Evolutionary conservation across 257 asterid genomes (phyloP).

Genomic region (Ilex aquifolium): DNA sequence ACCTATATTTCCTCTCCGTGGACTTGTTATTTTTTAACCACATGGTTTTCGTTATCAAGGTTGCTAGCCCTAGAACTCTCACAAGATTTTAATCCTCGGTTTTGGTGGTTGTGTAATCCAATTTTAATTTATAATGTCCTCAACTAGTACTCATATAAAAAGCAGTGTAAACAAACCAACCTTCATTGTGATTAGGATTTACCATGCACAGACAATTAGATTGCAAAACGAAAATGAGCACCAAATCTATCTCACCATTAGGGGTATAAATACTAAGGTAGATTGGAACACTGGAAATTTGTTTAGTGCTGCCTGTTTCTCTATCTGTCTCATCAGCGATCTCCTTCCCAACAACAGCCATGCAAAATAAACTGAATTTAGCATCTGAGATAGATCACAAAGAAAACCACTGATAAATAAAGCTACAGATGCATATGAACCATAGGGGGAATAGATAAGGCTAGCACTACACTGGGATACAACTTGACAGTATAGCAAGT

Average conservation of each 20-base stretch:
- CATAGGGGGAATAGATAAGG: no score
- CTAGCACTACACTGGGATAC: no score
- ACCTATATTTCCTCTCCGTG: no score
- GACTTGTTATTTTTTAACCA: no score
- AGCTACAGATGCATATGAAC: not conserved
- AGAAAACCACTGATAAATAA: not conserved
- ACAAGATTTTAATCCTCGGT: no score
- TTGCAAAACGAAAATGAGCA: conserved; percentile 8
- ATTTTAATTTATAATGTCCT: no score
- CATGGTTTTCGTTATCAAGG: no score
- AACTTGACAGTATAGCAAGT: no score
- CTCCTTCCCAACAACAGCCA: conserved; percentile 69
- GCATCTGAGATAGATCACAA: not conserved
- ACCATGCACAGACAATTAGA: conserved; percentile 3
- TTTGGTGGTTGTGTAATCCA: no score
- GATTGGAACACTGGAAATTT: conserved; percentile 61
- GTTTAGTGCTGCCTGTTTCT: conserved; percentile 64
- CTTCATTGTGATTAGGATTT: not conserved
- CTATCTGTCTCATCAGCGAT: conserved; percentile 74
- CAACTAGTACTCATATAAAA: no score
- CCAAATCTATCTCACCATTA: conserved; percentile 33
- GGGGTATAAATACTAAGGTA: conserved; percentile 72
- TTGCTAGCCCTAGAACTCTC: no score
- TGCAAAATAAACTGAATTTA: conserved; percentile 9
- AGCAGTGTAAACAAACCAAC: no score